Percentiles rank a stretch among this genome's conserved stretches.
phyloP scores from a whole-genome alignment of 2,329 filamentous ascomycete genomes.

The Fusarium sp. region DNA sequence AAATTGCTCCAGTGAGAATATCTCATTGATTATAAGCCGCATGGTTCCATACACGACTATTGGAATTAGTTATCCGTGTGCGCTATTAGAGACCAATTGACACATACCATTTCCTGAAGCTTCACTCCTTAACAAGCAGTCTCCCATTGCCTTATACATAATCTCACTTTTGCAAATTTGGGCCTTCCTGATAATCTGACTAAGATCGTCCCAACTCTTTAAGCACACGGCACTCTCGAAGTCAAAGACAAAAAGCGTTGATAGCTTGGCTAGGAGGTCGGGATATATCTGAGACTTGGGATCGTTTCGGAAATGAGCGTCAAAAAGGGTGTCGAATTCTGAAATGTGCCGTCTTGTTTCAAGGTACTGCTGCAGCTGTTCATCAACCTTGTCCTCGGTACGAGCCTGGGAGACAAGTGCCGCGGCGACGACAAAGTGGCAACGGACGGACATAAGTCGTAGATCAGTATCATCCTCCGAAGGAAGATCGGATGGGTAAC shows the following conservation, averaged over 20 bases:
- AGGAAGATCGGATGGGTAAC: constrained; percentile 61
- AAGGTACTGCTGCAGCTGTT: constrained; percentile 70
- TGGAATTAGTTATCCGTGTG: neutral
- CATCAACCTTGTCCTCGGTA: constrained; percentile 59
- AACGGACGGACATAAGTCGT: constrained; percentile 71
- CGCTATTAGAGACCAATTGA: neutral
- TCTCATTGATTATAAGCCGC: constrained; percentile 75
- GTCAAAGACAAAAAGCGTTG: constrained; percentile 77
- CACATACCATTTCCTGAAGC: constrained; percentile 62
- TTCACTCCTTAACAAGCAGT: constrained; percentile 67
- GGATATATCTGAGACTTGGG: constrained; percentile 52
- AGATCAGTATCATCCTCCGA: constrained; percentile 58
- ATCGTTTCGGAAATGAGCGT: constrained; percentile 55
- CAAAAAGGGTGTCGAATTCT: constrained; percentile 70
- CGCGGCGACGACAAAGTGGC: constrained; percentile 73
- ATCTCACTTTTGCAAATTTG: constrained; percentile 55
- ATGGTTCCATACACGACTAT: constrained; percentile 64
- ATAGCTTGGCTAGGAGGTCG: constrained; percentile 71
- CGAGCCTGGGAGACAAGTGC: constrained; percentile 63
- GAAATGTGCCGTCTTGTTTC: constrained; percentile 68
- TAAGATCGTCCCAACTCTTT: constrained; percentile 73
- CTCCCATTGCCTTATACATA: constrained; percentile 72
- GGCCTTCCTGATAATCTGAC: constrained; percentile 66
- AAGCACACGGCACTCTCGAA: constrained; percentile 79
- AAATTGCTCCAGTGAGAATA: constrained; percentile 67